Evolutionary conservation across 257 asterid genomes (phyloP).

Genomic region (Orobanche coerulescens): DNA sequence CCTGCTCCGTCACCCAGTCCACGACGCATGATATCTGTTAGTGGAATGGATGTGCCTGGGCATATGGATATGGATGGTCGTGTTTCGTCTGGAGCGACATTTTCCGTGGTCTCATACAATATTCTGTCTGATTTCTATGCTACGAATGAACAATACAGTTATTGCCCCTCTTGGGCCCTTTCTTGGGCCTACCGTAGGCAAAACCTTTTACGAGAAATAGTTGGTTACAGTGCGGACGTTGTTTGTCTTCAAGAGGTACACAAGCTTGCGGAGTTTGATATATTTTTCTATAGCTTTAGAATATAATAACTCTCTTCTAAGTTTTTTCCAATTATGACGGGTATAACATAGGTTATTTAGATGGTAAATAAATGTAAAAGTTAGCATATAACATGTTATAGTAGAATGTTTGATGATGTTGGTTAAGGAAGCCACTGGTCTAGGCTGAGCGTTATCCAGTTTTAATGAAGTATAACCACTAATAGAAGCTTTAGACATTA

Average conservation of each 20-base stretch:
- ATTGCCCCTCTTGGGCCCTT: constrained; percentile 98
- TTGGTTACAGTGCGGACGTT: constrained; percentile 86
- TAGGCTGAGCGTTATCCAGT: background rate
- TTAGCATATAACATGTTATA: background rate
- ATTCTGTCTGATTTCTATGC: constrained; percentile 75
- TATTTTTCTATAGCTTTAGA: constrained; percentile 8
- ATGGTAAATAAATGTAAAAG: constrained; percentile 1
- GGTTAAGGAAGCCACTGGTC: background rate
- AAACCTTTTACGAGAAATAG: constrained; percentile 85
- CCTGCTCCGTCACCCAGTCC: constrained; percentile 97
- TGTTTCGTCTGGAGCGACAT: constrained; percentile 56
- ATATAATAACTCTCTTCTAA: background rate
- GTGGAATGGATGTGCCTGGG: constrained; percentile 56
- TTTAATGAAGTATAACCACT: background rate
- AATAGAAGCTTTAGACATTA: background rate
- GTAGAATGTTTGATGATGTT: background rate
- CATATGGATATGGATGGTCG: constrained; percentile 59
- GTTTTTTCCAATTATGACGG: constrained; percentile 3
- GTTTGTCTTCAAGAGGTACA: constrained; percentile 97
- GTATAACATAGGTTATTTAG: background rate
- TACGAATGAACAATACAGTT: constrained; percentile 60
- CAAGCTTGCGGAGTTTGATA: background rate
- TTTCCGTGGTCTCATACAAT: constrained; percentile 93
- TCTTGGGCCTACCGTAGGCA: constrained; percentile 96
- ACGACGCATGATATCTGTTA: constrained; percentile 69